Evolutionary conservation across 2,329 filamentous ascomycete genomes (phyloP).

Genomic region (Fusarium multiceps): DNA sequence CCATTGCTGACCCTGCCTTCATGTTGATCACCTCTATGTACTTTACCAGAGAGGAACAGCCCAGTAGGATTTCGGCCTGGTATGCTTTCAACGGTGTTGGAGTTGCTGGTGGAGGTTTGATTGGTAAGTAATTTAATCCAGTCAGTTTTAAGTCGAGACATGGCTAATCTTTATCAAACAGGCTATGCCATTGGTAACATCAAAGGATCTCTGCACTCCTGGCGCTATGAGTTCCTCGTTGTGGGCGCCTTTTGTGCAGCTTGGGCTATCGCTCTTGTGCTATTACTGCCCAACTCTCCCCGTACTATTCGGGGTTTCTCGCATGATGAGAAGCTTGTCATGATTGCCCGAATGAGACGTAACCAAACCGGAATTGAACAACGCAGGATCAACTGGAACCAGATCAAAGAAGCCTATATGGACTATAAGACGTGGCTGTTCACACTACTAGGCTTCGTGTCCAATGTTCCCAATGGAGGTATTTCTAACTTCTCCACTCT

Average conservation of each 20-base stretch:
- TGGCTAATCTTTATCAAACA: neutral
- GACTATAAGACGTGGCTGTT: slow-evolving; percentile 71
- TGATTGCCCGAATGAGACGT: slow-evolving; percentile 64
- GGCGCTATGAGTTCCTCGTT: slow-evolving; percentile 77
- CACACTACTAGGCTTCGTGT: slow-evolving; percentile 63
- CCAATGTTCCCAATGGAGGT: slow-evolving; percentile 67
- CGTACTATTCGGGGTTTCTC: slow-evolving; percentile 64
- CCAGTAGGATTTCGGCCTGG: slow-evolving; percentile 69
- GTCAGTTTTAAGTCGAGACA: neutral
- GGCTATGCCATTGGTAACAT: slow-evolving; percentile 71
- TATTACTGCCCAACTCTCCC: slow-evolving; percentile 68
- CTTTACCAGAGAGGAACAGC: slow-evolving; percentile 71
- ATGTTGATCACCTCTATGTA: slow-evolving; percentile 75
- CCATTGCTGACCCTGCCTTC: slow-evolving; percentile 61
- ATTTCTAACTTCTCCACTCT: slow-evolving; percentile 70
- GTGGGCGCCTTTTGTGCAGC: slow-evolving; percentile 66
- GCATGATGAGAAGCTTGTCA: slow-evolving; percentile 63
- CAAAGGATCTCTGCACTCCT: slow-evolving; percentile 65
- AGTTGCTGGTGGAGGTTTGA: slow-evolving; percentile 66
- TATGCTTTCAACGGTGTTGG: slow-evolving; percentile 69
- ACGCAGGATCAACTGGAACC: slow-evolving; percentile 63
- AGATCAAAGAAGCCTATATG: slow-evolving; percentile 65
- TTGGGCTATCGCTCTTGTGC: slow-evolving; percentile 69
- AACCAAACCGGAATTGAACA: slow-evolving; percentile 72
- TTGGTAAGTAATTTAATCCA: slow-evolving; percentile 41